Evolutionary conservation across 2,329 filamentous ascomycete species (phyloP).

Genomic region (Leptosphaerulina australis): DNA sequence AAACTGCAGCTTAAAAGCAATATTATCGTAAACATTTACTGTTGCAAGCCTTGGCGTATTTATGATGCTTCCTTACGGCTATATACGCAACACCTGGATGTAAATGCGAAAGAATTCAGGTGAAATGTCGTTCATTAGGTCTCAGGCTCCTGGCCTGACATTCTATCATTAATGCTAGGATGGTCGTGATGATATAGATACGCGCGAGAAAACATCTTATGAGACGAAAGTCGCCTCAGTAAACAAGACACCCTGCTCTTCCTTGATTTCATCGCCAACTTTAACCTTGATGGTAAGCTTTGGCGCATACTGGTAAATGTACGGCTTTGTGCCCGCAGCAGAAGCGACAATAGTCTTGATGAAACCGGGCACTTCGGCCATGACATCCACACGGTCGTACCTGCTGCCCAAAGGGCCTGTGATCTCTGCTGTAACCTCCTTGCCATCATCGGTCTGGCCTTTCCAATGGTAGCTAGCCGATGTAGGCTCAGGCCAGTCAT

Average conservation of each 20-base stretch:
- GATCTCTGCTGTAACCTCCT: conserved; percentile 71
- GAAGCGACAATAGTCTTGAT: conserved; percentile 91
- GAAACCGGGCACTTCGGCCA: conserved; percentile 94
- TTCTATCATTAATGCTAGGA: conserved; percentile 41
- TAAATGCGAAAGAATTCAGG: not conserved
- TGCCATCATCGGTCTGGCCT: conserved; percentile 77
- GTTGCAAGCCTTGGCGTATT: not conserved
- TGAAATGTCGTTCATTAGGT: conserved; percentile 38
- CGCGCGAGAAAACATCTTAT: conserved; percentile 44
- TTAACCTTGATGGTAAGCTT: conserved; percentile 80
- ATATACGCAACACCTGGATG: not conserved
- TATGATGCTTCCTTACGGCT: conserved; percentile 1
- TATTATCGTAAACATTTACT: not conserved
- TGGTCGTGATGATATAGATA: conserved; percentile 29
- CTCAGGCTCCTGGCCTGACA: conserved; percentile 45
- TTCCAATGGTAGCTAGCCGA: conserved; percentile 77
- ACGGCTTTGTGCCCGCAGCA: conserved; percentile 90
- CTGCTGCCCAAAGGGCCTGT: conserved; percentile 71
- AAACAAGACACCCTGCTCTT: conserved; percentile 80
- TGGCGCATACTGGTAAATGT: conserved; percentile 93
- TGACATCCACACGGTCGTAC: conserved; percentile 87
- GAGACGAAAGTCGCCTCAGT: conserved; percentile 97
- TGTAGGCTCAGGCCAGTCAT: conserved; percentile 87
- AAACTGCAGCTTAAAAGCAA: not conserved
- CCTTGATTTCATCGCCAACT: conserved; percentile 77